Base-by-base conservation (phyloP, 208 protist genomes). In the Trypanosoma conorhini region DNA sequence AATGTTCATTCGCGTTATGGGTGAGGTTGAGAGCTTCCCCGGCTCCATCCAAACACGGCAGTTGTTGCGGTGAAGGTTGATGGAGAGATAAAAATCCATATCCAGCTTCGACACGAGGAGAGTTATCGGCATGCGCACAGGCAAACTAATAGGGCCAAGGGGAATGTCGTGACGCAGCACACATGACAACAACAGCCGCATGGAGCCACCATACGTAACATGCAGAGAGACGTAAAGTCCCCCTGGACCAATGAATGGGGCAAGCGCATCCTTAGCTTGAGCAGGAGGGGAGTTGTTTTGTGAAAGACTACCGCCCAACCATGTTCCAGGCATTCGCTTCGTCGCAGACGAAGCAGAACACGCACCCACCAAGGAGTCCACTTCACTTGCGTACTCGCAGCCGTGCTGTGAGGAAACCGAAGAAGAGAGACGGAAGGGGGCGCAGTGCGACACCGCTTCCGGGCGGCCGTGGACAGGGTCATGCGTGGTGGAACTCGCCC, bases 161-260 rank as follows among this genome's bases (percentile, higher is more conserved):
- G 55, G 55, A 24, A 96, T 38, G 15, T 88, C 77, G 66, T 92
- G 78, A 51, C 82, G 83, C 66, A 91, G 69, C 3, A 81, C 76
- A 4, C 70, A 78, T 44, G 74, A 77, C 5, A 89, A 44, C 8
- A 82, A 81, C 2, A 96, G 38, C 22, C 81, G 74, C 75, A 96
- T 70, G 22, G 82, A 61, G 5, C 91, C 91, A 40, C 91, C 91
- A 64, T 96, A 96, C 28, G 91, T 96, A 8, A 92, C 64, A 76
- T 96, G 91, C 4, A 96, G 72, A 33, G 82, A 81, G 3, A 96
- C 48, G 64, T 86, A 83, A 40, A 96, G 71, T 13, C 91, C 91
- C 33, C 74, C 70, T 10, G 70, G 64, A 1, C 90, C 90, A 4
- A 92, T 35, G 38, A 86, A 75, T 0, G 78, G 66, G 1, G 83